Evolutionary conservation across 192 early-diverging fungal species (phyloP), one percentile per base, ranked within the genome.

Genomic region (Podila minutissima): DNA sequence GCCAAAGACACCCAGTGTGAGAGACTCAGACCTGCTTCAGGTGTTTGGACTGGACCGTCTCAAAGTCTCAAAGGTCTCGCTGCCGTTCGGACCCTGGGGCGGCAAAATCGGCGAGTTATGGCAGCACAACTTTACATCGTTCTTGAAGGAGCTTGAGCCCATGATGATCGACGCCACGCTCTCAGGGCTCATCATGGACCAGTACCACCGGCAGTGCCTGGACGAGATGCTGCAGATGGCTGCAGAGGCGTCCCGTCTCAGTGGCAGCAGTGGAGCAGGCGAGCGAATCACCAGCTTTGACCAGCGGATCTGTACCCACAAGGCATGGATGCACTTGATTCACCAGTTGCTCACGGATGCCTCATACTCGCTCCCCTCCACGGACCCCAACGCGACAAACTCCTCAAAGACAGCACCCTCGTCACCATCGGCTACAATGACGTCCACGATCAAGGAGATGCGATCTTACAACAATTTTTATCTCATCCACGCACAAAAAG

Each of bases 71-170:
- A 81, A 81, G 62, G 58, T 73, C 15, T 81, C 77, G 0, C 28
- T 81, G 19, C 77, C 77, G 5, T 81, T 73, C 41, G 77, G 77
- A 2, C 57, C 77, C n/a, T 81, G 77, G 77, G 77, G 77, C 20
- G 77, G 77, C 8, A 35, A 73, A 38, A 58, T 81, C 15, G 77
- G 77, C 19, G 77, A 81, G 26, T 62, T 81, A 11, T 81, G 77
- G 77, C 71, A 81, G 26, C 37, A 81, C 20, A 69, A 55, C 19
- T 81, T 73, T 22, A 66, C 62, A 0, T 31, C 71, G 5, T 73
- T 81, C 66, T 66, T 81, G 57, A 48, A 69, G 32, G 77, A 72
- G 3, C 70, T 81, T 0, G 77, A 81, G 32, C 70, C 77, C 2
- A 69, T 73, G 77, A 81, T 81, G 62, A 46, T 73, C n/a, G 77